Conservation (phyloP, 345 rosid species). For the Microthlaspi erraticum region DNA sequence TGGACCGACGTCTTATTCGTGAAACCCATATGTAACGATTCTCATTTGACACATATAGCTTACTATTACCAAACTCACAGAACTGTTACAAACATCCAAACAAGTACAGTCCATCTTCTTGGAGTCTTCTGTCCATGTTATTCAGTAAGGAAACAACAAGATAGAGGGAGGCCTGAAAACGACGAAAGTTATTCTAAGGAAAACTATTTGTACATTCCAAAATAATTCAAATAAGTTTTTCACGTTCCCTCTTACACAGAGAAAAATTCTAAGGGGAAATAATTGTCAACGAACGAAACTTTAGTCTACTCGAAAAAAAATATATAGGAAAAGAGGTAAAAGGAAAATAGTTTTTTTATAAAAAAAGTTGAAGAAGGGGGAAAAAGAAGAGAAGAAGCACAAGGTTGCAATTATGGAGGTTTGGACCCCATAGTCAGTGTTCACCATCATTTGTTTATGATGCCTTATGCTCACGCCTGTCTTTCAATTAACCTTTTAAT, state of each 20-base stretch:
- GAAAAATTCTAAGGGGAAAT: background rate
- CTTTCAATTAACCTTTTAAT: conserved; percentile 7
- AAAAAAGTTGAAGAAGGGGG: conserved; percentile 22
- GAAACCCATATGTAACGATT: background rate
- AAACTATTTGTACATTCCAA: background rate
- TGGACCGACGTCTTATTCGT: background rate
- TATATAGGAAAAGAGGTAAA: background rate
- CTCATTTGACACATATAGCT: conserved; percentile 13
- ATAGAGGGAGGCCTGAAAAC: background rate
- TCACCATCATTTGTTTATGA: conserved; percentile 66
- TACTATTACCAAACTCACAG: conserved; percentile 23
- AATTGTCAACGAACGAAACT: background rate
- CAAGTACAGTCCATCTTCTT: background rate
- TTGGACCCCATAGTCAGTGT: conserved; percentile 49
- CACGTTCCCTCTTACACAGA: too few species aligned
- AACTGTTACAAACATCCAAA: conserved; percentile 24
- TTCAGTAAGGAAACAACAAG: background rate
- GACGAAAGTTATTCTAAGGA: conserved; percentile 6
- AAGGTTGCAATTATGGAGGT: conserved; percentile 43
- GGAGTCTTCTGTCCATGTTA: conserved; percentile 8
- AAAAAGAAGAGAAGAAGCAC: conserved; percentile 25
- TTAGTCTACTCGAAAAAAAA: background rate
- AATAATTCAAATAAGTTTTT: conserved; percentile 8
- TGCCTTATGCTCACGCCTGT: conserved; percentile 63
- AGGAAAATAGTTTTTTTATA: background rate